Evolutionary conservation across 1,284 basidiomycete genomes (phyloP).

Genomic region (Anthracocystis walkeri): DNA sequence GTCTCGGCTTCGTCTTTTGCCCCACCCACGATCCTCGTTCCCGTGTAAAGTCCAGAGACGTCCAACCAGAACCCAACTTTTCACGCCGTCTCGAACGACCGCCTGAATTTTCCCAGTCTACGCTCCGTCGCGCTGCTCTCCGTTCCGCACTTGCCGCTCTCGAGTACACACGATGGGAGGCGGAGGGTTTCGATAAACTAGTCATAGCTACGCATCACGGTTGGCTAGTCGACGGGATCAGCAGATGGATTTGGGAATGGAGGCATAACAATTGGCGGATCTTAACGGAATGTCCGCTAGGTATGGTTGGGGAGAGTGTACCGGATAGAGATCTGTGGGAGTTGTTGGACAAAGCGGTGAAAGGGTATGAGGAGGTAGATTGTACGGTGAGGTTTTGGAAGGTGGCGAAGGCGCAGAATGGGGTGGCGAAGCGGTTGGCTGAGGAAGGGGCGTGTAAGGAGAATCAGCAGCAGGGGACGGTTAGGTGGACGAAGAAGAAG

Average conservation of each 20-base stretch:
- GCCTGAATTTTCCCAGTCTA: constrained; percentile 40
- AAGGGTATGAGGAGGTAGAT: constrained; percentile 64
- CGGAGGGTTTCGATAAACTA: constrained; percentile 67
- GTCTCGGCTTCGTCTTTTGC: constrained; percentile 55
- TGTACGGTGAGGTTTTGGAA: constrained; percentile 68
- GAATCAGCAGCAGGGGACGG: constrained; percentile 57
- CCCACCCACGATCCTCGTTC: constrained; percentile 41
- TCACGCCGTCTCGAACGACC: constrained; percentile 62
- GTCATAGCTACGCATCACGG: constrained; percentile 64
- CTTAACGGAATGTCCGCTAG: constrained; percentile 46
- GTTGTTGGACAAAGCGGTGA: constrained; percentile 60
- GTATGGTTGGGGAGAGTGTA: constrained; percentile 59
- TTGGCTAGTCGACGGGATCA: constrained; percentile 67
- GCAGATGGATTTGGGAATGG: constrained; percentile 67
- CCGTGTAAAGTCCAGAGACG: constrained; percentile 13
- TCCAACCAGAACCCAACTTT: constrained; percentile 55
- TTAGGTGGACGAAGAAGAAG: constrained; percentile 63
- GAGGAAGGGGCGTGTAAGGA: constrained; percentile 62
- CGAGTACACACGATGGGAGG: constrained; percentile 63
- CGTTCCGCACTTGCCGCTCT: constrained; percentile 63
- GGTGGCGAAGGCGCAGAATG: constrained; percentile 49
- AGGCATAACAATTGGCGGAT: constrained; percentile 62
- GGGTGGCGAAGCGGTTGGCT: constrained; percentile 53
- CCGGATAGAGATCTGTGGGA: constrained; percentile 68
- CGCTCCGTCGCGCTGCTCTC: constrained; percentile 57